These are phyloP conservation scores for Euphorbia schlechtendalii DNA, from an alignment of 441 rosid species.

Conservation along the genomic window DNA sequence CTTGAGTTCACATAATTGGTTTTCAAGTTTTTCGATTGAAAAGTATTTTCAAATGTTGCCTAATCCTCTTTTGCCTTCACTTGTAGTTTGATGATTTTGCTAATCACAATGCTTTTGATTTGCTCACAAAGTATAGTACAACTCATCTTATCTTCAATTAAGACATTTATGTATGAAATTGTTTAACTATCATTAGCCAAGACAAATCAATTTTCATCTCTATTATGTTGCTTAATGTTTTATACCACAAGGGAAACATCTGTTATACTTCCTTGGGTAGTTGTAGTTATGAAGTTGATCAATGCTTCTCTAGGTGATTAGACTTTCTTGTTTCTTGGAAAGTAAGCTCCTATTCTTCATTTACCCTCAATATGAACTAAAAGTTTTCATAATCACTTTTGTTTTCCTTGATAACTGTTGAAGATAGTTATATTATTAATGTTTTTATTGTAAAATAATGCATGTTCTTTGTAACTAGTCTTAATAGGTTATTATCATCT, in stretches of 20 bases:
- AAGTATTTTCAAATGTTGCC: neutral
- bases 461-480: neutral
- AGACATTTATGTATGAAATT: slow-evolving; percentile 60
- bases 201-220: neutral
- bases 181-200: neutral
- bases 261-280: slow-evolving; percentile 75
- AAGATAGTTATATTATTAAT: neutral
- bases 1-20: neutral
- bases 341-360: slow-evolving; percentile 33
- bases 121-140: slow-evolving; percentile 59
- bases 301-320: slow-evolving; percentile 59
- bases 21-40: neutral
- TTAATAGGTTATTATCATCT: neutral
- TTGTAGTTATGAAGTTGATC: slow-evolving; percentile 57
- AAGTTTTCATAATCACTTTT: neutral
- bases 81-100: slow-evolving; percentile 93
- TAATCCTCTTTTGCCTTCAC: no score
- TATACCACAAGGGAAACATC: slow-evolving; percentile 71
- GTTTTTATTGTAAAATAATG: neutral
- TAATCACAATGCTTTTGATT: slow-evolving; percentile 80
- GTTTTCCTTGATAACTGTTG: neutral
- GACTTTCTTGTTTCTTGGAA: slow-evolving; percentile 81
- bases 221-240: slow-evolving; percentile 7
- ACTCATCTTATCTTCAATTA: slow-evolving; percentile 85
- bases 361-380: neutral